A percentile compares a stretch with the other conserved stretches of the same genome.
Conservation (phyloP, 2,329 filamentous ascomycete species). For the Diplodia seriata region DNA sequence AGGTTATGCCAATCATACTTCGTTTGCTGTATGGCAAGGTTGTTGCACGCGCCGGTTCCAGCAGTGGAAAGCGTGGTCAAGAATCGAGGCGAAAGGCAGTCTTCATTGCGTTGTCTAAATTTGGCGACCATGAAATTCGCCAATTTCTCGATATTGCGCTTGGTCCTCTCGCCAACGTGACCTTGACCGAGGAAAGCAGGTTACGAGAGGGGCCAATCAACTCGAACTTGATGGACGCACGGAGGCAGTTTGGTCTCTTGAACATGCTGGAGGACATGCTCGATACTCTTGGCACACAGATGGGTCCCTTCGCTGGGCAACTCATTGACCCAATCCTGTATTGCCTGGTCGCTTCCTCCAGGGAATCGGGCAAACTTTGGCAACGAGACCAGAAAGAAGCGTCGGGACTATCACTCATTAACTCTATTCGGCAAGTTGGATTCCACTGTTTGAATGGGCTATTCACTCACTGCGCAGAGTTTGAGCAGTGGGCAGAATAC, state of each 20-base stretch:
- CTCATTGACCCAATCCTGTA: slow-evolving; percentile 81
- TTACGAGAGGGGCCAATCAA: slow-evolving; percentile 62
- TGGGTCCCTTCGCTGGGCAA: slow-evolving; percentile 70
- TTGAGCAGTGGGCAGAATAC: slow-evolving; percentile 74
- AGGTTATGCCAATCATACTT: slow-evolving; percentile 84
- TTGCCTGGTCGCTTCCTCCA: slow-evolving; percentile 74
- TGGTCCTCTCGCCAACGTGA: slow-evolving; percentile 69
- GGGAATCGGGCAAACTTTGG: slow-evolving; percentile 44
- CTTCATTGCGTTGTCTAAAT: slow-evolving; percentile 79
- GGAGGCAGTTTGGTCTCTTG: slow-evolving; percentile 88
- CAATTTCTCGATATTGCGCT: slow-evolving; percentile 84
- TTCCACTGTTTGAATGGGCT: slow-evolving; percentile 82
- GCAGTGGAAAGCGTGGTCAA: slow-evolving; percentile 80
- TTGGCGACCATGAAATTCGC: slow-evolving; percentile 76
- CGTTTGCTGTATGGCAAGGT: slow-evolving; percentile 88
- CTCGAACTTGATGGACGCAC: slow-evolving; percentile 66
- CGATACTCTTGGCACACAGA: slow-evolving; percentile 78
- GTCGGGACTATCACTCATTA: slow-evolving; percentile 53
- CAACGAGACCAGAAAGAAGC: slow-evolving; percentile 42
- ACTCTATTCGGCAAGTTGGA: slow-evolving; percentile 72
- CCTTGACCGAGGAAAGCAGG: slow-evolving; percentile 60
- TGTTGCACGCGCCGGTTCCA: slow-evolving; percentile 78
- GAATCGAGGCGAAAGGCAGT: slow-evolving; percentile 76
- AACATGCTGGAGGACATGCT: slow-evolving; percentile 92
- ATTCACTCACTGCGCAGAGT: slow-evolving; percentile 73